These are phyloP conservation scores for Tetrahymena borealis DNA, from an alignment of 73 alveolate species.

Conservation along the genomic window DNA sequence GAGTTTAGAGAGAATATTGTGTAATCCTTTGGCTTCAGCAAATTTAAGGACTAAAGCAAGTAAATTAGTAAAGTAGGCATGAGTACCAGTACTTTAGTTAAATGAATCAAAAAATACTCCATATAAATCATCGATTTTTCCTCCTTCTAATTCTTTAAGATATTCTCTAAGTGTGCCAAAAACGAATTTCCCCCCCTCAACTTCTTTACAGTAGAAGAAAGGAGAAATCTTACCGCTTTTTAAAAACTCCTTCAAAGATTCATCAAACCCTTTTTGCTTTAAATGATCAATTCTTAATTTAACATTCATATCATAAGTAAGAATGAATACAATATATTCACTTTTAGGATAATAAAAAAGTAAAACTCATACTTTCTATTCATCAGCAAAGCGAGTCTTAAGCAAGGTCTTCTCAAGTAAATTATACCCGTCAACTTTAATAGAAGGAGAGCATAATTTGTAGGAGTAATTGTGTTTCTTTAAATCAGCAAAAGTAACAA, in stretches of 20 bases:
- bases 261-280: not conserved
- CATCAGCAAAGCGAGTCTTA: not conserved
- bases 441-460: not conserved
- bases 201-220: conserved; percentile 1
- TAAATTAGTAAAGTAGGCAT: not conserved
- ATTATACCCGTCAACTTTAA: not conserved
- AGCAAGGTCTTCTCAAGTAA: not conserved
- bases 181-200: not conserved
- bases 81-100: not conserved
- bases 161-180: not conserved
- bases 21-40: not conserved
- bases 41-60: not conserved
- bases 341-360: not conserved
- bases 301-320: not conserved
- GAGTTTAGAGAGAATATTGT: not conserved
- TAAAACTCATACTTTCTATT: not conserved
- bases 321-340: not conserved
- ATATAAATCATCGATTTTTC: not conserved
- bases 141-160: not conserved
- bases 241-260: not conserved
- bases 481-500: not conserved
- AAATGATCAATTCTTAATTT: not conserved
- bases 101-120: not conserved
- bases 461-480: not conserved
- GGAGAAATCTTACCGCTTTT: not conserved